A percentile compares a stretch with the other conserved stretches of the same genome.
These are phyloP conservation scores for Boletus rubropictus DNA, from an alignment of 768 basidiomycete genomes.

Conservation along the genomic window DNA sequence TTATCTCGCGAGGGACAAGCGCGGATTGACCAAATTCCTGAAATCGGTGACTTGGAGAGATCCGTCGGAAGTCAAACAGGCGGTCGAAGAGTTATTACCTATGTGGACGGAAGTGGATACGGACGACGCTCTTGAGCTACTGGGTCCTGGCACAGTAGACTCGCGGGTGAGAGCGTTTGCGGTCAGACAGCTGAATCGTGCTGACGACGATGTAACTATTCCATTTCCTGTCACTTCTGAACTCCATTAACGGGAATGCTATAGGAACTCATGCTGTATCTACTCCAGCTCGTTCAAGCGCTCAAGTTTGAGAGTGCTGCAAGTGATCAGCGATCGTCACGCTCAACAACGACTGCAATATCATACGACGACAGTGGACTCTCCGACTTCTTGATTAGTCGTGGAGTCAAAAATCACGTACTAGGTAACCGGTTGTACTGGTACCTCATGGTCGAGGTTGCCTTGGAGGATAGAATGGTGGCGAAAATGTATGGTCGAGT, in stretches of 20 bases:
- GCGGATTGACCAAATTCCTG: slow-evolving; percentile 94
- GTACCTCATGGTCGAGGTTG: slow-evolving; percentile 97
- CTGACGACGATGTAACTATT: slow-evolving; percentile 83
- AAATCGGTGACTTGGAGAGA: slow-evolving; percentile 98
- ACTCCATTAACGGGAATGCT: not conserved
- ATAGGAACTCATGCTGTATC: slow-evolving; percentile 87
- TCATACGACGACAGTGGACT: slow-evolving; percentile 91
- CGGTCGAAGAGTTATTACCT: slow-evolving; percentile 90
- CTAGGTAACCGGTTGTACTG: slow-evolving; percentile 92
- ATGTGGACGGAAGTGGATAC: slow-evolving; percentile 97
- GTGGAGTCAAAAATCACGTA: slow-evolving; percentile 76
- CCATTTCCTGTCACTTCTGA: not conserved
- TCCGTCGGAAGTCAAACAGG: slow-evolving; percentile 93
- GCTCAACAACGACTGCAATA: slow-evolving; percentile 65
- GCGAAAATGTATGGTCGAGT: slow-evolving; percentile 93
- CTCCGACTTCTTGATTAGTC: slow-evolving; percentile 83
- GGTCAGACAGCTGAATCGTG: slow-evolving; percentile 81
- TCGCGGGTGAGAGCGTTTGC: slow-evolving; percentile 93
- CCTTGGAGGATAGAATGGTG: slow-evolving; percentile 76
- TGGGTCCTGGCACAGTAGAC: slow-evolving; percentile 86
- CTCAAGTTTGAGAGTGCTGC: slow-evolving; percentile 90
- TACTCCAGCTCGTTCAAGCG: slow-evolving; percentile 94
- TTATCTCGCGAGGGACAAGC: slow-evolving; percentile 87
- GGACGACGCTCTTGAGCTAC: slow-evolving; percentile 91
- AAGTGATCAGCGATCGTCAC: slow-evolving; percentile 69